A percentile compares a stretch with the other conserved stretches of the same genome.
Conservation (phyloP, 768 basidiomycete species). For the Leucocoprinus sp. region DNA sequence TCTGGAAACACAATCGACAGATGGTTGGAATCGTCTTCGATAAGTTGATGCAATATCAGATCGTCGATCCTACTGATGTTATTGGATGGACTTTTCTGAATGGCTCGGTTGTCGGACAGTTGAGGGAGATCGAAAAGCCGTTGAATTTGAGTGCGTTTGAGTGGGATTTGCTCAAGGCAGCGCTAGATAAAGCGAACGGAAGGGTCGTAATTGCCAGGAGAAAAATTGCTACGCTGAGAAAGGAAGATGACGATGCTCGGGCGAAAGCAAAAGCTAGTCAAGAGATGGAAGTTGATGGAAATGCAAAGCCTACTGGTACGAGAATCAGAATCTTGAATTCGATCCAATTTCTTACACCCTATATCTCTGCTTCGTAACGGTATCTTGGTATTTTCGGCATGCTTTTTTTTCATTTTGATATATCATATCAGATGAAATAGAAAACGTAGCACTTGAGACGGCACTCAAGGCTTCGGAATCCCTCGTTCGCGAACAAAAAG, state of each 20-base stretch:
- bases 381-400: not conserved
- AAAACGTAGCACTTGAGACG: constrained; percentile 60
- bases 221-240: constrained; percentile 66
- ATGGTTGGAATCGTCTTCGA: constrained; percentile 92
- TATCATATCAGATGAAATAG: constrained; percentile 23
- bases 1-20: constrained; percentile 82
- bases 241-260: constrained; percentile 82
- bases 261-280: constrained; percentile 65
- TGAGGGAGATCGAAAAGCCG: constrained; percentile 29
- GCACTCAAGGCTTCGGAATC: constrained; percentile 71
- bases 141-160: constrained; percentile 52
- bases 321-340: not conserved
- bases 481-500: constrained; percentile 69
- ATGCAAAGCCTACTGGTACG: constrained; percentile 38
- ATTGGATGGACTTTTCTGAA: constrained; percentile 76
- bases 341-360: not conserved
- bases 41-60: constrained; percentile 98
- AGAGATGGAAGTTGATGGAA: constrained; percentile 69
- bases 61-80: constrained; percentile 90
- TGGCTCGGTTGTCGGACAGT: constrained; percentile 33
- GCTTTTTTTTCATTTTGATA: not conserved
- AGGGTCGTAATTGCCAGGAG: constrained; percentile 71
- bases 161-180: constrained; percentile 81
- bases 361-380: not conserved
- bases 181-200: constrained; percentile 87